Conservation (phyloP, 495 filamentous ascomycete genomes). For the Bacidia gigantensis region DNA sequence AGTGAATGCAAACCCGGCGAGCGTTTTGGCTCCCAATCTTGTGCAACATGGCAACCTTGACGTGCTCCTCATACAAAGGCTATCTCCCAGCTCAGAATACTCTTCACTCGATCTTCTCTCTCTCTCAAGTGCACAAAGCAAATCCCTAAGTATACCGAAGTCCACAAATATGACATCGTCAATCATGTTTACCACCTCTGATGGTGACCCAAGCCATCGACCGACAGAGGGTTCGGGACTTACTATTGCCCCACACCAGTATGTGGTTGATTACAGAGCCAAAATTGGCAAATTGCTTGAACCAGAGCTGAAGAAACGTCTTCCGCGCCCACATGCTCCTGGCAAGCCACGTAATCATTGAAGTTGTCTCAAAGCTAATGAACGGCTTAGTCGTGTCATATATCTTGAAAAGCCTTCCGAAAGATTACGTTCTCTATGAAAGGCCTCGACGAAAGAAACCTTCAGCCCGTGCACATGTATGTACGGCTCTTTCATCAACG, state of each 20-base stretch:
- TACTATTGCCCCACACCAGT: neutral
- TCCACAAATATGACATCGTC: neutral
- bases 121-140: too few relatives aligned
- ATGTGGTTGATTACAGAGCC: neutral
- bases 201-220: neutral
- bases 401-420: slow-evolving; percentile 38
- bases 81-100: too few relatives aligned
- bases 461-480: slow-evolving; percentile 24
- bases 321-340: too few relatives aligned
- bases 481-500: neutral
- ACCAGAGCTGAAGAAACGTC: neutral
- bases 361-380: neutral
- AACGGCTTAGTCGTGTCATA: slow-evolving; percentile 30
- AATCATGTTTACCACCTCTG: neutral
- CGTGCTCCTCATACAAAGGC: too few relatives aligned
- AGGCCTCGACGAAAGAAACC: slow-evolving; percentile 26
- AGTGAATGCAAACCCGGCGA: too few relatives aligned
- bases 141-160: neutral
- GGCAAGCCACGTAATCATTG: neutral
- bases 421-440: slow-evolving; percentile 39
- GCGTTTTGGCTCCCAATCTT: too few relatives aligned
- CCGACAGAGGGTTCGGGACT: neutral
- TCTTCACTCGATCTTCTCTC: too few relatives aligned
- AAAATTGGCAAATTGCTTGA: slow-evolving; percentile 1
- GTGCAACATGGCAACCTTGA: too few relatives aligned